phyloP scores from a whole-genome alignment of 495 filamentous ascomycete genomes.

The Pyrenopolyporus hunteri region DNA sequence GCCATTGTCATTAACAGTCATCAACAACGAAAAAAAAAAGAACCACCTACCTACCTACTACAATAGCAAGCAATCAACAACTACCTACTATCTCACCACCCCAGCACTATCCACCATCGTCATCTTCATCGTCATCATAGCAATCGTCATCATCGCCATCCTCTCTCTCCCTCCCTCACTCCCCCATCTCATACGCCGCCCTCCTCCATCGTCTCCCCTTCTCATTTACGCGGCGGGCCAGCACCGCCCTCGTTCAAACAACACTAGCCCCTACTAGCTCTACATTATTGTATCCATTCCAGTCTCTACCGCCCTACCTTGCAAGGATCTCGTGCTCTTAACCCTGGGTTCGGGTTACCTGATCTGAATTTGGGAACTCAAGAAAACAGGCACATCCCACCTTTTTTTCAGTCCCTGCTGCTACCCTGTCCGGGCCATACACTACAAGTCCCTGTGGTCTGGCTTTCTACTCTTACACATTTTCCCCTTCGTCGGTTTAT shows the following conservation, averaged over 20 bases:
- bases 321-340: constrained; percentile 27
- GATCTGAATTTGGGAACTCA: constrained; percentile 33
- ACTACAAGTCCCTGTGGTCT: constrained; percentile 16
- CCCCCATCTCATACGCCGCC: background rate
- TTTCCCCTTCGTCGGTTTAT: constrained; percentile 24
- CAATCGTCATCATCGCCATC: background rate
- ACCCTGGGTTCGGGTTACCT: constrained; percentile 40
- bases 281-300: constrained; percentile 16
- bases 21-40: too few relatives aligned
- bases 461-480: constrained; percentile 19
- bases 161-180: background rate
- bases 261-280: constrained; percentile 23
- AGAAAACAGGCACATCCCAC: constrained; percentile 37
- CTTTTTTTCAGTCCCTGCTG: constrained; percentile 26
- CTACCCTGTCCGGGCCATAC: constrained; percentile 27
- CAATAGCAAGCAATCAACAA: too few relatives aligned
- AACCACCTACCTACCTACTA: too few relatives aligned
- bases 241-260: constrained; percentile 8
- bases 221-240: background rate
- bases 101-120: background rate
- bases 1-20: background rate
- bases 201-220: too few relatives aligned
- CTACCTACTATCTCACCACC: too few relatives aligned
- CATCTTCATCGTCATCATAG: background rate
- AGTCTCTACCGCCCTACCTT: constrained; percentile 33